Base-by-base conservation (phyloP, 371 early-diverging fungal species). In the Fennellomyces sp. region DNA sequence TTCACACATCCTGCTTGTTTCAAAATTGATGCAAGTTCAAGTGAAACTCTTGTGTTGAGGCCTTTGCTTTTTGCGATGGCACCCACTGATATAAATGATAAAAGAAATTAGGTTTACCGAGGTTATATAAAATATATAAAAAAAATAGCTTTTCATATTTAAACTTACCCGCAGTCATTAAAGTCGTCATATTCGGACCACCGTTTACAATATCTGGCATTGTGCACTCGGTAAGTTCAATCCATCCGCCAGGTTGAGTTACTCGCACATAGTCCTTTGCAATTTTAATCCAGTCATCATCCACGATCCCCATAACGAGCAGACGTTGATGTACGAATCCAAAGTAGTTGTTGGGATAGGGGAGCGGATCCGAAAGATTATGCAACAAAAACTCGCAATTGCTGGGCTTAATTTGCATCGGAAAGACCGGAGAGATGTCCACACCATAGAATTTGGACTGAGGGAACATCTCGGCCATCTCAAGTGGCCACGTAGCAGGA, bases 241-340 rank as follows among this genome's bases (percentile, higher is more conserved):
- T 12, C 15, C 21, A 48, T 15, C 48, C 48, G 13, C 21, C 21
- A 6, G 48, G 21, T 48, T 48, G 7, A 39, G 17, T 13, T 11
- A 39, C 39, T 39, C 17, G 6, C 2, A 39, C 13, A 39, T 39
- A 39, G 17, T 39, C 29, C 12, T 6, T 5, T n/a, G 17, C 17
- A 0, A 39, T 19, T 39, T 60, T 68, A 26, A 35, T 30, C 75
- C 75, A 74, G 28, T 71, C 68, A 10, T 25, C 38, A 3, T 64
- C 25, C 4, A 61, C 65, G 13, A 75, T 52, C 5, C 65, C 70
- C 12, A 75, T 31, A 4, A 68, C n/a, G 21, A 72, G 62, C 26
- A 75, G 31, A 41, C 82, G 70, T 58, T 83, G 78, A 62, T 82
- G 78, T 27, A 84, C 65, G 61, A 73, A 83, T 50, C 80, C 83